These are phyloP conservation scores for Acacia pycnantha DNA, from an alignment of 331 rosid genomes.

Conservation along the genomic window DNA sequence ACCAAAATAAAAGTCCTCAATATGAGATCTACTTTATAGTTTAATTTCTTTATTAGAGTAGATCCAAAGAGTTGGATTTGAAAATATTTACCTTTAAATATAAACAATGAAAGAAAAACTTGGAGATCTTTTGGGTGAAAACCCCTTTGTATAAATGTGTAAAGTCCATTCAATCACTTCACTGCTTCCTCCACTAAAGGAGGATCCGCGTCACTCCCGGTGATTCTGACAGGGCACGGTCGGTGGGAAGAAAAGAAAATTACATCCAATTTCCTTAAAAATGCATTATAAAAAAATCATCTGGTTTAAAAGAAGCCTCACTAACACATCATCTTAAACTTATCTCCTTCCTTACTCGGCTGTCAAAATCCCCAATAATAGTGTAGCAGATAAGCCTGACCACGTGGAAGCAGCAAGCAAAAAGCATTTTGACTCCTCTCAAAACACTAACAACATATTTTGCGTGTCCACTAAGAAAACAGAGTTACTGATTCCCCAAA, in stretches of 20 bases:
- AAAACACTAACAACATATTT: background rate
- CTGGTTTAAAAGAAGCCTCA: background rate
- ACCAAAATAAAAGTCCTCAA: too few relatives aligned
- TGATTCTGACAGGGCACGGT: background rate
- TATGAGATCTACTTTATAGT: too few relatives aligned
- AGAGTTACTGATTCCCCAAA: background rate
- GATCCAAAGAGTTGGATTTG: too few relatives aligned
- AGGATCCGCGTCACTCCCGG: background rate
- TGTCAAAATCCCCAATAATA: background rate
- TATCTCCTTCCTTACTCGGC: background rate
- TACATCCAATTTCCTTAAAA: background rate
- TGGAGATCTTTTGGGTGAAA: background rate
- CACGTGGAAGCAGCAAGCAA: background rate
- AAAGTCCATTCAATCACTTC: background rate
- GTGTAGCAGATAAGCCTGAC: background rate
- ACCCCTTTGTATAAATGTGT: background rate
- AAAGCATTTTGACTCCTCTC: background rate
- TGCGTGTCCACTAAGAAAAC: background rate
- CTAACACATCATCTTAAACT: background rate
- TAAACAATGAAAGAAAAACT: background rate
- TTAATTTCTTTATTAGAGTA: too few relatives aligned
- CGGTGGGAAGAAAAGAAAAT: background rate
- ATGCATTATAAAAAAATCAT: background rate
- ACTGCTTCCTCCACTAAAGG: background rate
- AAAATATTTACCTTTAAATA: background rate